Base-by-base conservation (phyloP, 495 filamentous ascomycete species). In the Hyphodiscus hymeniophilus region DNA sequence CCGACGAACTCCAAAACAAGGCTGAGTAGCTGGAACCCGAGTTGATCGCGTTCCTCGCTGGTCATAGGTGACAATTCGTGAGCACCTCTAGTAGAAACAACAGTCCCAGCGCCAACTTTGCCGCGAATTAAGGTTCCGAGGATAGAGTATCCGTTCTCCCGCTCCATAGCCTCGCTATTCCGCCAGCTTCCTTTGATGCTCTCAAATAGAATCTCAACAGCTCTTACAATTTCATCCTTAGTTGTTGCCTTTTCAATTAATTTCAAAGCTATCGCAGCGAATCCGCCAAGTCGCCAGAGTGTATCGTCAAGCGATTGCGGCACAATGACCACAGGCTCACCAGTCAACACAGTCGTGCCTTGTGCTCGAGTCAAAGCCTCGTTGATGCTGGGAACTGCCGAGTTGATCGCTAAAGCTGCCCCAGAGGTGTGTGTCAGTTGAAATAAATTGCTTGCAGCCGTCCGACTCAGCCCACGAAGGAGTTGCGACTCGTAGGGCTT, bases 161-260 rank as follows among this genome's bases (percentile, higher is more conserved):
- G 81, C 64, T 98, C 92, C 88, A 98, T 94, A 40, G 91, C 90
- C 64, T 98, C 92, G 57, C 94, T 97, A 54, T 96, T 97, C 54
- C 92, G 79, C 92, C 92, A 98, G 61, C 82, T 95, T 39, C 84
- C 81, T 58, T 85, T 79, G 13, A 95, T 81, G 43, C 83, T 82
- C 59, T 84, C 79, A 51, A 95, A 88, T 35, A 95, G 69, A 42
- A 92, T 83, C 53, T 89, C 78, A 10, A 94, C 81, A 3, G 89
- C 82, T 31, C 85, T 74, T n/a, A 87, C 67, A 30, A 87, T 74
- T 24, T 74, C 78, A 35, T 85, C 75, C 8, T 73, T 69, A n/a
- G 77, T 82, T 13, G 70, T 68, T 16, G 94, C 81, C 11, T 79
- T 70, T 58, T 95, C 87, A 12, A 98, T 65, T 35, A 96, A 66